Evolutionary conservation across 495 filamentous ascomycete species (phyloP), one percentile per base, ranked within the genome.

Genomic region (Aspergillus egyptiacus): DNA sequence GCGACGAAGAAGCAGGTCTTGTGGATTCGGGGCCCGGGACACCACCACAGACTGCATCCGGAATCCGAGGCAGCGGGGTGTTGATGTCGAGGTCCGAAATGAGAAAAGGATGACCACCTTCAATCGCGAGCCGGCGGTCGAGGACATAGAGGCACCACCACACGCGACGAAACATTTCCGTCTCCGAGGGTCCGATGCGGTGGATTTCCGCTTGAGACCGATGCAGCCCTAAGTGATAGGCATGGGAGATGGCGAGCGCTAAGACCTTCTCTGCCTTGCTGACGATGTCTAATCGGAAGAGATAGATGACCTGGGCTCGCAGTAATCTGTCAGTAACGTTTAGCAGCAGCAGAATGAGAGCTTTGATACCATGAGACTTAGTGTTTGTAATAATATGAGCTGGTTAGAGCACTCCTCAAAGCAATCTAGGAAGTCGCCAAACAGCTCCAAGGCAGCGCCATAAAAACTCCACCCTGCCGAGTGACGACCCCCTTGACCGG

Each of bases 401-500:
- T 58, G 62, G 36, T 60, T 42, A 5, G 34, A 37, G 27, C 46
- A 59, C n/a, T 54, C 39, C 25, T 38, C 33, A n/a, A 62, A 60
- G 15, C 51, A 49, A 18, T 54, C 40, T 0, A 62, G 23, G 4
- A 60, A 40, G 27, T 62, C 59, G 1, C 62, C 62, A 18, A 60
- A 58, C 0, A 59, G 48, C 2, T 62, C 59, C 18, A 50, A 33
- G 3, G 59, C 55, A 13, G 62, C 62, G 18, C 45, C 46, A 23
- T 60, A 65, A 0, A 65, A 37, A 30, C 57, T 65, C 60, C 59
- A 62, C 6, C 59, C 59, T 20, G 57, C 59, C 11, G 62, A 65
- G 44, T 62, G 55, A 11, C 47, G 51, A 0, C 53, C 51, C 1
- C 54, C 48, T 11, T 53, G 44, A 9, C 40, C 31, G 17, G 51